Conservation (phyloP, 768 basidiomycete species). For the Chalciporus pseudorubinellus region DNA sequence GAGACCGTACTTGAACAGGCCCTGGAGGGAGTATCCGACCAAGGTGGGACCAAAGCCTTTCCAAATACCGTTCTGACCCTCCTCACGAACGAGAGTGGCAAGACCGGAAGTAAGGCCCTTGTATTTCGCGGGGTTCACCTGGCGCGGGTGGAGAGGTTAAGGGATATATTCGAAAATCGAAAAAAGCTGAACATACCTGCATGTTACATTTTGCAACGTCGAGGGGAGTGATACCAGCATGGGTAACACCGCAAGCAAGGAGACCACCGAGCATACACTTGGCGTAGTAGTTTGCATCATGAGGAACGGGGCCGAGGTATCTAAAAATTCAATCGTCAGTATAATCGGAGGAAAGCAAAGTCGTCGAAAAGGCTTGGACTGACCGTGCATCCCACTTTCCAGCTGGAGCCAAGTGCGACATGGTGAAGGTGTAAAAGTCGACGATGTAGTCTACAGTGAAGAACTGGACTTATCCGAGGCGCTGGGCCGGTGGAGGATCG, state of each 20-base stretch:
- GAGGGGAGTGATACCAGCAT: constrained; percentile 83
- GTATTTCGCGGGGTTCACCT: constrained; percentile 81
- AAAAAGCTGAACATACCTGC: constrained; percentile 52
- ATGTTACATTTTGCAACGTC: constrained; percentile 92
- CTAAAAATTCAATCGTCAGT: constrained; percentile 35
- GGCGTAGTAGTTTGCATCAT: constrained; percentile 72
- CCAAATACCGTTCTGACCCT: constrained; percentile 85
- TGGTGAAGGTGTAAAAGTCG: constrained; percentile 36
- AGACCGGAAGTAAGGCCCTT: constrained; percentile 61
- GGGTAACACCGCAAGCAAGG: constrained; percentile 85
- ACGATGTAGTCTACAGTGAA: constrained; percentile 26
- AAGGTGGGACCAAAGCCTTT: constrained; percentile 94
- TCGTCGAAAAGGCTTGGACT: constrained; percentile 8
- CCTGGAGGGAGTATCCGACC: constrained; percentile 92
- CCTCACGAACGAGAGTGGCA: constrained; percentile 67
- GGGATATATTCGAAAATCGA: background rate
- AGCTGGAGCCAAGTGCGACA: constrained; percentile 50
- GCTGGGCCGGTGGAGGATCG: constrained; percentile 18
- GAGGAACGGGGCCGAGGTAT: constrained; percentile 68
- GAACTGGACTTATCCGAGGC: constrained; percentile 26
- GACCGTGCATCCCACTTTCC: constrained; percentile 81
- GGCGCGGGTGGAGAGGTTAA: background rate
- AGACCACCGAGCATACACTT: constrained; percentile 88
- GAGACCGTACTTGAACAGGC: constrained; percentile 98
- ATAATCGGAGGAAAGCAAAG: background rate